Conservation (phyloP, 805 yeast species). For the Tetrapisispora phaffii region DNA sequence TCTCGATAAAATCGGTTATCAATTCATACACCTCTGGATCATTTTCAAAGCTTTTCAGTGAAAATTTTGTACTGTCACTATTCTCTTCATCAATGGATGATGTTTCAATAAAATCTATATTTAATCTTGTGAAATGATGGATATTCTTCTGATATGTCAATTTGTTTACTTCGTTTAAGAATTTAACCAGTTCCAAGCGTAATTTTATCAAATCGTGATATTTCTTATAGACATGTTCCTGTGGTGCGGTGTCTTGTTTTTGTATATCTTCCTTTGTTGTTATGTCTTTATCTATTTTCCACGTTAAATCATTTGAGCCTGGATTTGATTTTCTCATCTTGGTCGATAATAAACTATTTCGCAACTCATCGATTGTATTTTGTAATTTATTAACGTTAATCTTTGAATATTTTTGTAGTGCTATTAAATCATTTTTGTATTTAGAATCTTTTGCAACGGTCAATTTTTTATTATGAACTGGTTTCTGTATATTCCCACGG, state of each 20-base stretch:
- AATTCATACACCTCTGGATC: conserved; percentile 3
- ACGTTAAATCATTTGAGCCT: conserved; percentile 20
- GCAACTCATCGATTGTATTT: conserved; percentile 9
- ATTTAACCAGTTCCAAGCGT: background rate
- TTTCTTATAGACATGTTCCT: background rate
- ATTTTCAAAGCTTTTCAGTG: background rate
- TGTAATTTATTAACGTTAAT: conserved; percentile 10
- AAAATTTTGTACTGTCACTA: background rate
- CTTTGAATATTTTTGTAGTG: conserved; percentile 5
- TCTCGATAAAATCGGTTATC: conserved; percentile 1
- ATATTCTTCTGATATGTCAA: conserved; percentile 3
- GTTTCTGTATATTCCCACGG: background rate
- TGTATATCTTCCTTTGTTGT: conserved; percentile 29
- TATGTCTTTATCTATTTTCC: conserved; percentile 64
- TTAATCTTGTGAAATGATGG: background rate
- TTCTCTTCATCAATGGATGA: background rate
- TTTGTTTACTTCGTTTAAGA: conserved; percentile 3
- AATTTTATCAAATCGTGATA: background rate
- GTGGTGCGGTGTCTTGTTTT: background rate
- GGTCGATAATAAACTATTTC: conserved; percentile 4
- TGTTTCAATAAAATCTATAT: background rate
- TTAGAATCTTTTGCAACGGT: background rate
- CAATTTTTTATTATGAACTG: background rate
- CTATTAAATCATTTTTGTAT: background rate
- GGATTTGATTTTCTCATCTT: conserved; percentile 3